phyloP scores from a whole-genome alignment of 139 green algal genomes.

The Desmodesmus armatus region DNA sequence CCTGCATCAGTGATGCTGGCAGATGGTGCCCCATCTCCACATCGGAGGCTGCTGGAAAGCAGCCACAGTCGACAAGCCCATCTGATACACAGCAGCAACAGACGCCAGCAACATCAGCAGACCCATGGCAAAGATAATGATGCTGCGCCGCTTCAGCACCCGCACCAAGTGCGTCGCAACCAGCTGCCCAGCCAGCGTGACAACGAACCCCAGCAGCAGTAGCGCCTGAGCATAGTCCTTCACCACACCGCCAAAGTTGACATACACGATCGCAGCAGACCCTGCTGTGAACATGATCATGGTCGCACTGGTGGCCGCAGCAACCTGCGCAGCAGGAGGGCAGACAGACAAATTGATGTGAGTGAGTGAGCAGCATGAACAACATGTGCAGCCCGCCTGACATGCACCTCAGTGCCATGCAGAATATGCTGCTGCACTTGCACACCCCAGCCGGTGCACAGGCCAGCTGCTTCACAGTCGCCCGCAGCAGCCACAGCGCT shows the following conservation, averaged over 20 bases:
- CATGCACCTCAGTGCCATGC: too few relatives aligned
- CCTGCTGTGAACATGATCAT: conserved; percentile 64
- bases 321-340: conserved; percentile 54
- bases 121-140: conserved; percentile 50
- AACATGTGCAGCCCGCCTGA: too few relatives aligned
- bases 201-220: conserved; percentile 31
- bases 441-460: too few relatives aligned
- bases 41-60: too few relatives aligned
- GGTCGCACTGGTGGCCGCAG: conserved; percentile 68
- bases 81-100: conserved; percentile 21
- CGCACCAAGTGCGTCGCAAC: conserved; percentile 27
- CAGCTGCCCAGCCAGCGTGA: conserved; percentile 48
- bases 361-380: too few relatives aligned
- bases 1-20: too few relatives aligned
- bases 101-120: conserved; percentile 33
- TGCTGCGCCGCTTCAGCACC: conserved; percentile 8
- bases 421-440: too few relatives aligned
- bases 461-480: too few relatives aligned
- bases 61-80: not conserved
- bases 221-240: conserved; percentile 47
- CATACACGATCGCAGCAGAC: conserved; percentile 42
- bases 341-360: too few relatives aligned
- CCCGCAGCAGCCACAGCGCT: too few relatives aligned
- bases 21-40: too few relatives aligned
- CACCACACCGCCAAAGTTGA: conserved; percentile 47